Conservation (phyloP, 148 eudicot species). For the Camellia granthamiana region DNA sequence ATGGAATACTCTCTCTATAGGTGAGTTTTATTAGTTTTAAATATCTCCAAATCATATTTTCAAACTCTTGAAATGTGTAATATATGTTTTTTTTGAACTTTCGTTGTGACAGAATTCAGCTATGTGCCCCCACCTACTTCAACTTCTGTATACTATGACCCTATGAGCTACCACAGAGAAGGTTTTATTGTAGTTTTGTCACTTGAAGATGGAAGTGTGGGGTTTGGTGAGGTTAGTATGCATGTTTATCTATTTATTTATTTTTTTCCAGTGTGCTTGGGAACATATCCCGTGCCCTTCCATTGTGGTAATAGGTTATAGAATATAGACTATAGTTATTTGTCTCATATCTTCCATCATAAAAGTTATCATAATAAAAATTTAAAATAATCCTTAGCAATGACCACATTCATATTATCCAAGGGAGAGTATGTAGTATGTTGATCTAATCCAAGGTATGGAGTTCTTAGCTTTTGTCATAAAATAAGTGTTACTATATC, state of each 20-base stretch:
- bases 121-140: slow-evolving; percentile 81
- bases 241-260: neutral
- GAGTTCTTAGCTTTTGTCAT: neutral
- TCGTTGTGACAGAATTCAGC: slow-evolving; percentile 55
- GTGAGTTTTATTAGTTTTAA: slow-evolving; percentile 37
- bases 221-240: slow-evolving; percentile 83
- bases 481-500: neutral
- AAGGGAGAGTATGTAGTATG: neutral
- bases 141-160: slow-evolving; percentile 28
- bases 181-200: slow-evolving; percentile 68
- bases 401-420: neutral
- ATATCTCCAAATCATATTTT: neutral
- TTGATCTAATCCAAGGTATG: neutral
- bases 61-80: slow-evolving; percentile 9
- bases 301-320: neutral
- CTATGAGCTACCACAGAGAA: slow-evolving; percentile 50
- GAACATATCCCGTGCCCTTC: neutral
- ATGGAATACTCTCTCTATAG: slow-evolving; percentile 66
- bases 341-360: neutral
- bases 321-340: neutral
- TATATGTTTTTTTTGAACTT: slow-evolving; percentile 8
- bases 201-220: slow-evolving; percentile 87
- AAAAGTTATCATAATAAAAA: neutral
- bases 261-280: neutral
- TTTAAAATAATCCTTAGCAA: neutral